A percentile compares a stretch with the other conserved stretches of the same genome.
These are phyloP conservation scores for Fomitopsis serialis DNA, from an alignment of 768 basidiomycete species.

Conservation along the genomic window DNA sequence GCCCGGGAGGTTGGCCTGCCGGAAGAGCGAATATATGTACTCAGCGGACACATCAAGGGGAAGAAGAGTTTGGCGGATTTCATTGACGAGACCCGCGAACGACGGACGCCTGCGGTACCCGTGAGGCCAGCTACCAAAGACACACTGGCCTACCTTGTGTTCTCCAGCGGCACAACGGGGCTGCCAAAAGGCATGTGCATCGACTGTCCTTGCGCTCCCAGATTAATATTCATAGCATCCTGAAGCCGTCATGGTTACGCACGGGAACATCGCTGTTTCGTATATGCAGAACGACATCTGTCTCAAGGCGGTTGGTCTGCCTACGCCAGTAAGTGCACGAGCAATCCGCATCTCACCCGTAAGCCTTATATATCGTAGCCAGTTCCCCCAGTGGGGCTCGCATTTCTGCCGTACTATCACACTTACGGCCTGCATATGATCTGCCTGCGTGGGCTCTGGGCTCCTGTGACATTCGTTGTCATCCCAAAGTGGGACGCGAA, in stretches of 20 bases:
- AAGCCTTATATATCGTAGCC: not conserved
- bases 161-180: constrained; percentile 77
- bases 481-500: constrained; percentile 59
- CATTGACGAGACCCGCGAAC: constrained; percentile 32
- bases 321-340: not conserved
- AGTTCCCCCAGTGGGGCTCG: constrained; percentile 40
- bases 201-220: not conserved
- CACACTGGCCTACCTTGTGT: constrained; percentile 64
- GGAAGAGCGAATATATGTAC: constrained; percentile 41
- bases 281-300: constrained; percentile 9
- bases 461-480: constrained; percentile 44
- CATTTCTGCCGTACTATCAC: constrained; percentile 66
- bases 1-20: constrained; percentile 29
- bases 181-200: constrained; percentile 58
- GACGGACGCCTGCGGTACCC: constrained; percentile 34
- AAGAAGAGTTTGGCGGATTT: constrained; percentile 40
- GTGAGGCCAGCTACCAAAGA: constrained; percentile 42
- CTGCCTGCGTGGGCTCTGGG: constrained; percentile 42
- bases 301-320: not conserved
- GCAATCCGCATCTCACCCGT: not conserved
- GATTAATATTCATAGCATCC: not conserved
- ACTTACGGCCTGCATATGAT: constrained; percentile 54
- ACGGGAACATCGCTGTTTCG: constrained; percentile 15
- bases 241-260: constrained; percentile 24
- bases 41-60: constrained; percentile 39